These are phyloP conservation scores for Scheffersomyces quercinus DNA, from an alignment of 1,139 yeast genomes.

Conservation along the genomic window DNA sequence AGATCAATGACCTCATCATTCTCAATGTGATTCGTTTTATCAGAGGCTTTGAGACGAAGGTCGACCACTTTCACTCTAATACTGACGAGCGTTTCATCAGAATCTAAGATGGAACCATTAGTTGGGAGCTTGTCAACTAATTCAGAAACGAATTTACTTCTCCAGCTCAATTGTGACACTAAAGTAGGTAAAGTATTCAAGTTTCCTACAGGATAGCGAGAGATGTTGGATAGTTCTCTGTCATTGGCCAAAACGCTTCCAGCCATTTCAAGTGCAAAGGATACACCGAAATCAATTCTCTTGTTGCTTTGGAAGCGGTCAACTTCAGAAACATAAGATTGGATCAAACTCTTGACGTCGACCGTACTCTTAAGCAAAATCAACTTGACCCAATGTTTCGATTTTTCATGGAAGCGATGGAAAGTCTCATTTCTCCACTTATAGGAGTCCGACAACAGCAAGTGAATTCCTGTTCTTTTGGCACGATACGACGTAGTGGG, in stretches of 20 bases:
- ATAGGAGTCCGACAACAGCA: constrained; percentile 77
- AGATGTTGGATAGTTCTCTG: constrained; percentile 48
- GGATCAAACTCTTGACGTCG: constrained; percentile 77
- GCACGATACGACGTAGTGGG: constrained; percentile 74
- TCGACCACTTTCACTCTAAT: constrained; percentile 18
- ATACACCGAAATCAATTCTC: constrained; percentile 71
- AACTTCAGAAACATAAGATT: constrained; percentile 64
- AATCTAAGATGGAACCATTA: constrained; percentile 27
- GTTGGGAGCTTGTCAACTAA: constrained; percentile 37
- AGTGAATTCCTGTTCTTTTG: constrained; percentile 53
- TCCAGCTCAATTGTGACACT: constrained; percentile 78
- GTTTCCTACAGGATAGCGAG: constrained; percentile 21
- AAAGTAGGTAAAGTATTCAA: constrained; percentile 71
- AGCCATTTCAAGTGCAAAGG: constrained; percentile 89
- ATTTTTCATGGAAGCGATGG: constrained; percentile 55
- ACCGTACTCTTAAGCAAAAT: constrained; percentile 58
- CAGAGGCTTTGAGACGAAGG: constrained; percentile 6
- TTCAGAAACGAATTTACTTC: constrained; percentile 51
- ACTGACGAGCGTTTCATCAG: constrained; percentile 27
- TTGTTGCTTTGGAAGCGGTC: constrained; percentile 31
- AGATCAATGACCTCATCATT: constrained; percentile 39
- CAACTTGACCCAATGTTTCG: constrained; percentile 65
- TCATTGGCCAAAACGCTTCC: constrained; percentile 68
- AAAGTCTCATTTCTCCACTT: constrained; percentile 75
- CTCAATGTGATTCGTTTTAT: constrained; percentile 14